Evolutionary conservation across 164 flowering plant genomes (phyloP), one percentile per base, ranked within the genome.

Genomic region (Echeveria elegans): DNA sequence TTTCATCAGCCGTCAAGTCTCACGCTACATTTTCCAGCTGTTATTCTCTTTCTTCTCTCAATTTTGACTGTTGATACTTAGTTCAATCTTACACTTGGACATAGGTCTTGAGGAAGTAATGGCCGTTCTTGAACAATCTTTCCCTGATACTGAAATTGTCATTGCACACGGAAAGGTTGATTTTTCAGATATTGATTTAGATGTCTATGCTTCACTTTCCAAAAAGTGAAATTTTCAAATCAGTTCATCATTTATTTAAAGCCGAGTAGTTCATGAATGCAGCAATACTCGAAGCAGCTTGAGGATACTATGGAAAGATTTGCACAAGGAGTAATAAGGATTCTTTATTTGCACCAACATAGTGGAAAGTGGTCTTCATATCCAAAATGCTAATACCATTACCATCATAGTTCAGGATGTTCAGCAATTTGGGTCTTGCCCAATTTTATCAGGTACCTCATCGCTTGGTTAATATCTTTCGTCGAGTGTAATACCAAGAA

Each of bases 281-380:
- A 94, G 98, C 98, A 88, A 94, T 81, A 84, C 66, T 94, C 98
- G 26, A 94, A 84, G 78, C 90, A 86, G 76, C 89, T 94, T 63
- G n/a, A n/a, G n/a, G n/a, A n/a, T n/a, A n/a, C n/a, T n/a, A n/a
- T n/a, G n/a, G n/a, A n/a, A n/a, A n/a, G n/a, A n/a, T n/a, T n/a
- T n/a, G n/a, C n/a, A n/a, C n/a, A n/a, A n/a, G n/a, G n/a, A n/a
- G n/a, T n/a, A n/a, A n/a, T n/a, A n/a, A n/a, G n/a, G n/a, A n/a
- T n/a, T n/a, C n/a, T n/a, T n/a, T n/a, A n/a, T n/a, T n/a, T n/a
- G n/a, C n/a, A n/a, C n/a, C n/a, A n/a, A n/a, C n/a, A n/a, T n/a
- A n/a, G n/a, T n/a, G n/a, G n/a, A n/a, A n/a, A n/a, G n/a, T n/a
- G n/a, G n/a, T n/a, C n/a, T n/a, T n/a, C n/a, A n/a, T n/a, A n/a